Conservation (phyloP, 352 stramenopile species). For the Phytophthora citricola region DNA sequence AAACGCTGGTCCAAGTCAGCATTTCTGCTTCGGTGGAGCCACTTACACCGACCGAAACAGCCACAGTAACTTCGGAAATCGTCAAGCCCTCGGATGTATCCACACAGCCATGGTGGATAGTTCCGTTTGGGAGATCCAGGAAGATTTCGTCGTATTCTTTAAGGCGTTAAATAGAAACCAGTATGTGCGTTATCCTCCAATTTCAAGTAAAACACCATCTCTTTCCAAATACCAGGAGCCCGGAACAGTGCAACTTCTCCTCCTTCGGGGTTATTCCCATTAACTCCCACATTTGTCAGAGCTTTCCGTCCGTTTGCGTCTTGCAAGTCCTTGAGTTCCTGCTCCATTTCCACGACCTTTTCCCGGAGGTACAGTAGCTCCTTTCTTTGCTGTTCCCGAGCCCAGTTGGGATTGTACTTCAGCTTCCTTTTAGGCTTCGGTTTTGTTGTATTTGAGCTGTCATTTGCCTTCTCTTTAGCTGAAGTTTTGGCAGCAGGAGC, state of each 20-base stretch:
- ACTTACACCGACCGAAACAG: slow-evolving; percentile 8
- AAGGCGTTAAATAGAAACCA: slow-evolving; percentile 18
- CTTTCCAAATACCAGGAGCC: no score
- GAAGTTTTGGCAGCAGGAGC: not conserved
- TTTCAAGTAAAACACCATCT: slow-evolving; percentile 27
- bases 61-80: slow-evolving; percentile 1
- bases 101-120: slow-evolving; percentile 30
- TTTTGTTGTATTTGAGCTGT: not conserved
- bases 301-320: slow-evolving; percentile 6
- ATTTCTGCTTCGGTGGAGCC: slow-evolving; percentile 9
- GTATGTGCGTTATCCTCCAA: slow-evolving; percentile 1
- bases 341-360: slow-evolving; percentile 51
- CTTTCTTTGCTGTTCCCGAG: slow-evolving; percentile 44
- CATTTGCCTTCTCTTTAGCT: slow-evolving; percentile 11
- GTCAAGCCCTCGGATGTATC: slow-evolving; percentile 23
- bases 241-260: not conserved
- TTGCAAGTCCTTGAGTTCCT: slow-evolving; percentile 39
- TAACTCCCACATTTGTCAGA: not conserved
- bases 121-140: slow-evolving; percentile 30
- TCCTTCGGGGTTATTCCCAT: not conserved
- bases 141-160: slow-evolving; percentile 50
- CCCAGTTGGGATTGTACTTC: slow-evolving; percentile 48
- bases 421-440: slow-evolving; percentile 27
- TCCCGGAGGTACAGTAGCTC: slow-evolving; percentile 54
- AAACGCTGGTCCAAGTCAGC: no score